These are phyloP conservation scores for Forsythia suspensa DNA, from an alignment of 257 asterid species.

Conservation along the genomic window DNA sequence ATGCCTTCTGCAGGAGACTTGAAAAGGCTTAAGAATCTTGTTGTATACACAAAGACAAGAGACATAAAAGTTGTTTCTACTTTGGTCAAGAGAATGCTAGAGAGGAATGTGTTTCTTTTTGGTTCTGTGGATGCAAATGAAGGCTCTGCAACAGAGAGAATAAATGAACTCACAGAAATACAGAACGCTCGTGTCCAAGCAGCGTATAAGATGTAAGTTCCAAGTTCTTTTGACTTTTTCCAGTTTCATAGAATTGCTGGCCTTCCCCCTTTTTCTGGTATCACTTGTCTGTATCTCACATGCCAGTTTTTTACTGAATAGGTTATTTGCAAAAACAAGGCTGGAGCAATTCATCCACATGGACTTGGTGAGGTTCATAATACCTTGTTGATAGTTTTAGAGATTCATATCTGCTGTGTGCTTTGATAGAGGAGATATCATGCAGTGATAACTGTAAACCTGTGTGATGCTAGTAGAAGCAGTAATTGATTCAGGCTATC, in stretches of 20 bases:
- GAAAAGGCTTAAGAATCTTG: conserved; percentile 54
- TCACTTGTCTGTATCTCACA: conserved; percentile 22
- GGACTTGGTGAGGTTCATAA: conserved; percentile 67
- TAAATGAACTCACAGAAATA: conserved; percentile 59
- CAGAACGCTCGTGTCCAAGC: conserved; percentile 65
- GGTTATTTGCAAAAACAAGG: conserved; percentile 63
- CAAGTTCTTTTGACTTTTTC: conserved; percentile 3
- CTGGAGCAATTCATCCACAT: conserved; percentile 73
- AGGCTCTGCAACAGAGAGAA: conserved; percentile 64
- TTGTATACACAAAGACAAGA: conserved; percentile 50
- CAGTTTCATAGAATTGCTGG: background rate
- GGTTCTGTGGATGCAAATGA: conserved; percentile 68
- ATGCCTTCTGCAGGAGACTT: conserved; percentile 53
- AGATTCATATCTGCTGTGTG: background rate
- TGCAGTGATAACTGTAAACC: background rate
- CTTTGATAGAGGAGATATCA: background rate
- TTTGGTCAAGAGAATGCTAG: conserved; percentile 68
- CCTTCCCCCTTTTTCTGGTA: background rate
- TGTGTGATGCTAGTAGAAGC: background rate
- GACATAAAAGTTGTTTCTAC: conserved; percentile 49
- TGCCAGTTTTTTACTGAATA: conserved; percentile 28
- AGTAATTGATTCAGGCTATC: background rate
- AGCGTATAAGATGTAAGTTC: conserved; percentile 61
- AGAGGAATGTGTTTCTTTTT: conserved; percentile 69
- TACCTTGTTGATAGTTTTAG: background rate